Percentiles rank a stretch among this genome's conserved stretches.
Conservation (phyloP, 2,329 filamentous ascomycete genomes). For the Diplocarpon rosae region DNA sequence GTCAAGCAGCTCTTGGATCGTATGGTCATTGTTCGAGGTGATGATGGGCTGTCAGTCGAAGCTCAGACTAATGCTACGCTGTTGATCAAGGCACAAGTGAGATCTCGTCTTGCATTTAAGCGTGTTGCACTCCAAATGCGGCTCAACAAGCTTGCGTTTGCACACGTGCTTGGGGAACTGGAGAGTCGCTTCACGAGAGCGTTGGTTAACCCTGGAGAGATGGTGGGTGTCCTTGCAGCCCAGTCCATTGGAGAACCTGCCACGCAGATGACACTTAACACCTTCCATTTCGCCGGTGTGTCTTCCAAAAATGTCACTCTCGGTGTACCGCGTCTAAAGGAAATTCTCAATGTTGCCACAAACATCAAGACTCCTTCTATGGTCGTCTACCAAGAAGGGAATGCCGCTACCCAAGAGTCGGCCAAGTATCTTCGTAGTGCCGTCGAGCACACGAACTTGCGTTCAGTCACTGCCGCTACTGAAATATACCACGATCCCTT, state of each 20-base stretch:
- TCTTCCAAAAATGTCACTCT: slow-evolving; percentile 99
- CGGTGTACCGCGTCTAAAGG: slow-evolving; percentile 97
- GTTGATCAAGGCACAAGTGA: slow-evolving; percentile 83
- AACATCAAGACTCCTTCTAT: slow-evolving; percentile 99
- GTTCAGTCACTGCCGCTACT: slow-evolving; percentile 80
- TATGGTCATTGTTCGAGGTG: slow-evolving; percentile 76
- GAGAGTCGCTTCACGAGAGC: slow-evolving; percentile 80
- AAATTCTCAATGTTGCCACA: slow-evolving; percentile 94
- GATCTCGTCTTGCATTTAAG: slow-evolving; percentile 86
- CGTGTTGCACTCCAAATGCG: slow-evolving; percentile 77
- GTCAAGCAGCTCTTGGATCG: slow-evolving; percentile 65
- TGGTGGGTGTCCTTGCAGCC: slow-evolving; percentile 95
- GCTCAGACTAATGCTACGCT: slow-evolving; percentile 82
- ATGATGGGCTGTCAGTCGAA: slow-evolving; percentile 71
- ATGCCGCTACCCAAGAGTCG: slow-evolving; percentile 58
- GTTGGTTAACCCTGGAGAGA: slow-evolving; percentile 85
- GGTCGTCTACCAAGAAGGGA: slow-evolving; percentile 71
- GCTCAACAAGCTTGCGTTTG: slow-evolving; percentile 82
- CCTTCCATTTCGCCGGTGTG: slow-evolving; percentile 99
- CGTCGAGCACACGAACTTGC: slow-evolving; percentile 89
- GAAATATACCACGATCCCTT: slow-evolving; percentile 98
- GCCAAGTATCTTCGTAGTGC: slow-evolving; percentile 79
- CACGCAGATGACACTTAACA: slow-evolving; percentile 98
- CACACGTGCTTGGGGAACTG: slow-evolving; percentile 83
- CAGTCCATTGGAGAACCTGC: slow-evolving; percentile 98